These are phyloP conservation scores for Cucumis melo DNA, from an alignment of 306 rosid genomes.

Conservation along the genomic window DNA sequence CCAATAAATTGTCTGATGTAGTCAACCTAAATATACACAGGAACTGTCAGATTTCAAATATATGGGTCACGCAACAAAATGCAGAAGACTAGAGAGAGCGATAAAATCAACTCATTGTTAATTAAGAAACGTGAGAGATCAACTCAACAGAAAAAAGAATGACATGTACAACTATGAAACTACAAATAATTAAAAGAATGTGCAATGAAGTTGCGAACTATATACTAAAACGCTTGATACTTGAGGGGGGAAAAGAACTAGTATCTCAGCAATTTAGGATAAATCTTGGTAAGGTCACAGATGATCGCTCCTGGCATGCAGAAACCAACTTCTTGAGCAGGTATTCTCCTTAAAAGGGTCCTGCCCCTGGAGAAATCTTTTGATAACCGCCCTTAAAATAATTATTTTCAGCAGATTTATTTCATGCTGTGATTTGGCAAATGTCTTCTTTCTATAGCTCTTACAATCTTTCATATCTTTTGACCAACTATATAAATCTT, in stretches of 20 bases:
- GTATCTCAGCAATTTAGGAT: not conserved
- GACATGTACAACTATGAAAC: not conserved
- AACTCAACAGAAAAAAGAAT: not conserved
- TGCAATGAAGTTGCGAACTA: not conserved
- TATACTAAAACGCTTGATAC: not conserved
- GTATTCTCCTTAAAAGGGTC: not conserved
- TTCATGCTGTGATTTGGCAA: no score
- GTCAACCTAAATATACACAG: conserved; percentile 44
- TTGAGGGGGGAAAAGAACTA: not conserved
- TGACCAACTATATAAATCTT: no score
- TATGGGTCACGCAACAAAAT: conserved; percentile 5
- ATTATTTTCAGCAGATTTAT: no score
- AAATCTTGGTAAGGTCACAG: not conserved
- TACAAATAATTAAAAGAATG: not conserved
- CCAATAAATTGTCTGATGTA: conserved; percentile 69
- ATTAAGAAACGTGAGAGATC: not conserved
- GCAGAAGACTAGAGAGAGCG: not conserved
- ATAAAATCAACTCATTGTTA: not conserved
- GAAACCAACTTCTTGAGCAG: not conserved
- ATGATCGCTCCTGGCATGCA: not conserved
- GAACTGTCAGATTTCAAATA: not conserved
- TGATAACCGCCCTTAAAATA: no score
- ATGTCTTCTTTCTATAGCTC: no score
- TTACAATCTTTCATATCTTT: no score
- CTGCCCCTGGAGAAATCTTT: no score